Conservation (phyloP, 1,284 basidiomycete genomes). For the Ganoderma sinense region DNA sequence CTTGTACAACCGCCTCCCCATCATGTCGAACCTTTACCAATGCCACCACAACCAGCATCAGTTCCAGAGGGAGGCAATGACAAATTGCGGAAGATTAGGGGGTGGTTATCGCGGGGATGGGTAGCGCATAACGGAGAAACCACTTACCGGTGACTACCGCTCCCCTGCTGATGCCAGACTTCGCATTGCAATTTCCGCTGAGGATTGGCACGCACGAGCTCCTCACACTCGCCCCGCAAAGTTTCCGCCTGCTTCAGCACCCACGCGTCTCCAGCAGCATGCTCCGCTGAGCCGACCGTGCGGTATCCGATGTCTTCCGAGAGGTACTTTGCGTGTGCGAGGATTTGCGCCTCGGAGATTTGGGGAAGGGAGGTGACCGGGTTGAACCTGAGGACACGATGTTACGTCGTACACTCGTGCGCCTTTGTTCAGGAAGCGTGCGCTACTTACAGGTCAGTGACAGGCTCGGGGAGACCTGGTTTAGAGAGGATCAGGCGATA, state of each 20-base stretch:
- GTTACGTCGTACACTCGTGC: background rate
- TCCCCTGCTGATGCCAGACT: constrained; percentile 87
- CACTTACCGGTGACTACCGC: constrained; percentile 81
- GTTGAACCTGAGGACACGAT: constrained; percentile 50
- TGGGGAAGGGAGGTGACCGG: constrained; percentile 66
- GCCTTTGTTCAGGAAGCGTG: background rate
- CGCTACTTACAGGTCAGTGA: constrained; percentile 46
- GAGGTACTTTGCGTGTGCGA: constrained; percentile 66
- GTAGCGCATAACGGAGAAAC: background rate
- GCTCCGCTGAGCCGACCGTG: constrained; percentile 91
- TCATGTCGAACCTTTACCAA: constrained; percentile 79
- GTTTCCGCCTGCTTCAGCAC: constrained; percentile 74
- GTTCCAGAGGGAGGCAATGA: background rate
- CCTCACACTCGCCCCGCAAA: constrained; percentile 69
- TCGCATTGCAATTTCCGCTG: constrained; percentile 81
- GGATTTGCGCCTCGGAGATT: constrained; percentile 73
- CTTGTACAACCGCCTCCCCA: constrained; percentile 88
- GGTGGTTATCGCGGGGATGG: background rate
- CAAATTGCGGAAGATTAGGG: background rate
- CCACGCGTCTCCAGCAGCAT: constrained; percentile 88
- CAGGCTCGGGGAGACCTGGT: constrained; percentile 49
- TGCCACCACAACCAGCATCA: background rate
- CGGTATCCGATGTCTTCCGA: constrained; percentile 92
- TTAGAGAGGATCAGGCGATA: background rate
- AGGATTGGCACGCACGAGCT: constrained; percentile 51